Evolutionary conservation across 2,329 filamentous ascomycete species (phyloP).

Genomic region (Daldinia eschscholtzii): DNA sequence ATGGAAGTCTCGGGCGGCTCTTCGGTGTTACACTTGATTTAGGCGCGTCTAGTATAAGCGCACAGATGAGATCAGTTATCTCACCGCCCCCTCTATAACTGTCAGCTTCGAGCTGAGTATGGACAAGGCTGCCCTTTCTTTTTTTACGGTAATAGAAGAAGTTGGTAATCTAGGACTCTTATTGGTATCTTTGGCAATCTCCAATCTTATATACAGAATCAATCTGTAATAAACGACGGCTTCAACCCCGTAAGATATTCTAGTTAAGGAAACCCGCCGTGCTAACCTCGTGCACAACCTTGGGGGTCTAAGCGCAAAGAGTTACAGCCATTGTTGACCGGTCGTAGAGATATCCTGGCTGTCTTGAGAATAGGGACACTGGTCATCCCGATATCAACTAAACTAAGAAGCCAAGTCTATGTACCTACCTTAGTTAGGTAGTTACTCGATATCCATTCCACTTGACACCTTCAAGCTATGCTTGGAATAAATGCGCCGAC

Average conservation of each 20-base stretch:
- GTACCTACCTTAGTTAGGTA: too few species aligned
- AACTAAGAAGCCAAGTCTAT: constrained; percentile 8
- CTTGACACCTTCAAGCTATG: not conserved
- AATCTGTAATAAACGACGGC: not conserved
- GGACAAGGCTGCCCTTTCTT: not conserved
- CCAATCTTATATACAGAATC: not conserved
- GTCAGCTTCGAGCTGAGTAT: not conserved
- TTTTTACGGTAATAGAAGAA: not conserved
- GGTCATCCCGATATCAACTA: constrained; percentile 1
- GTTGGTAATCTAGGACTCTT: not conserved
- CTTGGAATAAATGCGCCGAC: not conserved
- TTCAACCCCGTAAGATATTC: not conserved
- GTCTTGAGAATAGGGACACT: constrained; percentile 3
- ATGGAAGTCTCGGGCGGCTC: constrained; percentile 11
- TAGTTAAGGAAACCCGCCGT: constrained; percentile 1
- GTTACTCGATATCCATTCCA: not conserved
- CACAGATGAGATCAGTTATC: constrained; percentile 7
- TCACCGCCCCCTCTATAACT: not conserved
- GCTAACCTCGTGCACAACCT: constrained; percentile 3
- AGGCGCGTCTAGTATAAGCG: constrained; percentile 20
- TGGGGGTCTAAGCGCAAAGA: constrained; percentile 3
- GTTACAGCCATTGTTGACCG: constrained; percentile 1
- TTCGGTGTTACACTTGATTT: constrained; percentile 15
- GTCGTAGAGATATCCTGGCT: constrained; percentile 2
- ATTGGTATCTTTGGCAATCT: not conserved